Base-by-base conservation (phyloP, 1,139 yeast species). In the Protomyces lactucae-debilis region DNA sequence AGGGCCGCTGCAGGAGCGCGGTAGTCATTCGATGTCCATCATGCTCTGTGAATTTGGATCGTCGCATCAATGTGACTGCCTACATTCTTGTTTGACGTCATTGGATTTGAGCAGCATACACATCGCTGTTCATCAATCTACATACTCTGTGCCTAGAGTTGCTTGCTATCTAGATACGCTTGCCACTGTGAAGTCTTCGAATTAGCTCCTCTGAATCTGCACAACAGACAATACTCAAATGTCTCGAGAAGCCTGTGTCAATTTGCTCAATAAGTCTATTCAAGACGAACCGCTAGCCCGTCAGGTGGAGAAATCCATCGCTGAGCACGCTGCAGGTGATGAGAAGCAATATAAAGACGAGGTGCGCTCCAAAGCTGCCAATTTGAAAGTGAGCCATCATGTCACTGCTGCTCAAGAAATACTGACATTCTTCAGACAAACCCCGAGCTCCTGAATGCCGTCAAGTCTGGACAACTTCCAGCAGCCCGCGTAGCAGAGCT, bases 191-290 rank as follows among this genome's bases (percentile, higher is more conserved):
- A 28, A 28, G 32, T 4, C 32, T 4, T 28, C 32, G 32, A 4
- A 28, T 1, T 4, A 28, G 32, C 32, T 28, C 32, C 1, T 28
- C 32, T 28, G 8, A 28, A 2, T 25, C 32, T 28, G 32, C 32
- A 28, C 8, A 28, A 28, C 1, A 21, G 23, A 21, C 23, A 21
- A 28, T 3, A 5, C 8, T 28, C 8, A 9, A n/a, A 59, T 59
- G 63, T 59, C 63, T 8, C 63, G 63, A 16, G 63, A 59, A 16
- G 28, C 52, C 18, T 59, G 63, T 35, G 37, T 48, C 43, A 52
- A 52, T 21, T 55, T 55, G 16, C 36, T 59, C 36, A 48, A 52
- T 51, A 59, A 59, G 18, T n/a, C 56, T 0, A 59, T 32, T 3
- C 57, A 59, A 14, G 52, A 18, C 12, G 12, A 36, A n/a, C 32